Evolutionary conservation across 2,329 filamentous ascomycete species (phyloP).

Genomic region (Pestalotiopsis sp.): DNA sequence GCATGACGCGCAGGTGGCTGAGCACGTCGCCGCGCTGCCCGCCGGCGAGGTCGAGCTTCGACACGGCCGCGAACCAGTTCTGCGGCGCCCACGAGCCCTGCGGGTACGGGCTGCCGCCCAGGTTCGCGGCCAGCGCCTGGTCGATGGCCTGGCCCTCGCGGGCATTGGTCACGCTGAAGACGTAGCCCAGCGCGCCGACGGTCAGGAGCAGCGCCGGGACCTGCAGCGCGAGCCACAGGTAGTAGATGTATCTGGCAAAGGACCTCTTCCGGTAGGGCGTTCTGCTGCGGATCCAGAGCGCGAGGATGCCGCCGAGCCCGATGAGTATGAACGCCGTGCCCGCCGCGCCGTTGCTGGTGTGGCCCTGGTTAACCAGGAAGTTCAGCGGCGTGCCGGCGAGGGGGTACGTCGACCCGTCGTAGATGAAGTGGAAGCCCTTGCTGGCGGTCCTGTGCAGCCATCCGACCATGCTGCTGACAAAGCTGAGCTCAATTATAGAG

Average conservation of each 20-base stretch:
- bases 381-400: conserved; percentile 33
- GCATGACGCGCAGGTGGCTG: conserved; percentile 32
- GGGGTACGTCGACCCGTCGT: conserved; percentile 23
- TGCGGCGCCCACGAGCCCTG: conserved; percentile 40
- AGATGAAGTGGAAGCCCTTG: conserved; percentile 28
- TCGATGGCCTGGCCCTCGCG: conserved; percentile 36
- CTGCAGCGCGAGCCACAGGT: conserved; percentile 36
- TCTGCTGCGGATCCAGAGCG: conserved; percentile 30
- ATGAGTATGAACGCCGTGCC: conserved; percentile 39
- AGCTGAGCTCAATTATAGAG: conserved; percentile 40
- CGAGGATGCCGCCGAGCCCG: conserved; percentile 34
- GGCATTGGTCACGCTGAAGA: conserved; percentile 34
- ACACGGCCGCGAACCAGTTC: conserved; percentile 40
- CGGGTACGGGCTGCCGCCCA: conserved; percentile 31
- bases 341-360: conserved; percentile 44
- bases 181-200: conserved; percentile 37
- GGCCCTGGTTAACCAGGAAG: conserved; percentile 41
- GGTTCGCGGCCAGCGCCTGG: conserved; percentile 22
- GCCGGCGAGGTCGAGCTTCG: conserved; percentile 30
- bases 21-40: conserved; percentile 25
- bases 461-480: conserved; percentile 40
- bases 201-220: conserved; percentile 39
- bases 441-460: conserved; percentile 37
- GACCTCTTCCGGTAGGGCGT: conserved; percentile 18
- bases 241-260: conserved; percentile 28